Conservation (phyloP, 805 yeast species). For the Cyberlindnera maritima region DNA sequence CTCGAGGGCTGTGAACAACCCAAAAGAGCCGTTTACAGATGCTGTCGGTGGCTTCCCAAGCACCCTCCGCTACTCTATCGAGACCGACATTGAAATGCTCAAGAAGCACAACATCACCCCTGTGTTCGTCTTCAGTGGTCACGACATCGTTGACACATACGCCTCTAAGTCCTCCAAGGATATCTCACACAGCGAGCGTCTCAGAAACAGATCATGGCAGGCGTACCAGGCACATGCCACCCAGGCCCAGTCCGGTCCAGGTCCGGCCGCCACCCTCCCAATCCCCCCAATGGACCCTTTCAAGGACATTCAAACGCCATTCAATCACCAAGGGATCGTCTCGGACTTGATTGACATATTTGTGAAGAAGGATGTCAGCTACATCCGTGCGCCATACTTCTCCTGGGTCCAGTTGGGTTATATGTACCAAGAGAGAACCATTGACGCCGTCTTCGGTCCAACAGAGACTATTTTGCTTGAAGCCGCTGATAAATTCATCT, state of each 20-base stretch:
- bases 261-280: conserved; percentile 20
- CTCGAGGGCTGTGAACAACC: conserved; percentile 54
- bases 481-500: conserved; percentile 66
- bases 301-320: conserved; percentile 46
- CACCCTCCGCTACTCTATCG: conserved; percentile 53
- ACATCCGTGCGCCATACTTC: conserved; percentile 76
- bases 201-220: conserved; percentile 49
- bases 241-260: conserved; percentile 5
- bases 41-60: conserved; percentile 83
- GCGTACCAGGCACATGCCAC: conserved; percentile 24
- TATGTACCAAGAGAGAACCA: conserved; percentile 48
- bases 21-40: conserved; percentile 65
- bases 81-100: conserved; percentile 61
- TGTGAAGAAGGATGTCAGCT: conserved; percentile 54
- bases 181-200: conserved; percentile 30
- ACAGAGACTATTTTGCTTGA: conserved; percentile 68
- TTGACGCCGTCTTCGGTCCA: conserved; percentile 82
- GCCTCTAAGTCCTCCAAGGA: conserved; percentile 37
- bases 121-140: conserved; percentile 74
- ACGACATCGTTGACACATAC: conserved; percentile 38
- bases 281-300: conserved; percentile 43
- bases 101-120: conserved; percentile 67
- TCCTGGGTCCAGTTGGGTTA: conserved; percentile 81
- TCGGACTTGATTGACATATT: conserved; percentile 58
- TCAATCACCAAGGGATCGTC: conserved; percentile 45